These are phyloP conservation scores for Trametes villosa DNA, from an alignment of 768 basidiomycete genomes.

Conservation along the genomic window DNA sequence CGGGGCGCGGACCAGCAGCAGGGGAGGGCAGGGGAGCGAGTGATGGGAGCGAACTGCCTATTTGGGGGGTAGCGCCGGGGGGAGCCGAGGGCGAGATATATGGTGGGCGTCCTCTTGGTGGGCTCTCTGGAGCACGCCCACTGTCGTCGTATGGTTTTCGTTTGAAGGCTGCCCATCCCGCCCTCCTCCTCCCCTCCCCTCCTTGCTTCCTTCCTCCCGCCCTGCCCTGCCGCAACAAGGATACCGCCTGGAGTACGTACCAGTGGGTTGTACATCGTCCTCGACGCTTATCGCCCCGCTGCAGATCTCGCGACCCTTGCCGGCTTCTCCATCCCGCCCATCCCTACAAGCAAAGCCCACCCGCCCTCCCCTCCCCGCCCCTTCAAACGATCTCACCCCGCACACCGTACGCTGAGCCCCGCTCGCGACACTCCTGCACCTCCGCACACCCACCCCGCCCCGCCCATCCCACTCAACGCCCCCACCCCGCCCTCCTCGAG, in stretches of 20 bases:
- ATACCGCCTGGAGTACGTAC: conserved; percentile 53
- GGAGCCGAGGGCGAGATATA: conserved; percentile 22
- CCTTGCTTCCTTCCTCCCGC: conserved; percentile 42
- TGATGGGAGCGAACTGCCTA: too few species aligned
- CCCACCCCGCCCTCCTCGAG: conserved; percentile 45
- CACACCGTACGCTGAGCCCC: conserved; percentile 50
- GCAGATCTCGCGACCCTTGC: conserved; percentile 94
- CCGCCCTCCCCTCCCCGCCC: conserved; percentile 29
- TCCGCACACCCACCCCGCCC: conserved; percentile 39
- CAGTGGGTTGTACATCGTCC: background rate
- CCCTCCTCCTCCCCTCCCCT: conserved; percentile 32
- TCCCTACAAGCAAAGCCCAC: conserved; percentile 22
- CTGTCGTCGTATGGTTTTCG: conserved; percentile 25
- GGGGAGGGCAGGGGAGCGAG: too few species aligned
- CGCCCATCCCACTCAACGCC: conserved; percentile 35
- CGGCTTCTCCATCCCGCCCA: conserved; percentile 67
- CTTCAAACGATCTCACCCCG: conserved; percentile 36
- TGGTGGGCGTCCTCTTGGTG: background rate
- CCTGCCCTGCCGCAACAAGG: conserved; percentile 54
- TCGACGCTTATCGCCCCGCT: conserved; percentile 14
- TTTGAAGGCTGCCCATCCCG: conserved; percentile 21
- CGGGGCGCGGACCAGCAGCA: too few species aligned
- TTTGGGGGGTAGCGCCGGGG: too few species aligned
- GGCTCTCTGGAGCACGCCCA: background rate
- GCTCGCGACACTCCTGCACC: conserved; percentile 33